Conservation (phyloP, 1,284 basidiomycete genomes). For the Lentinula novae-zelandiae region DNA sequence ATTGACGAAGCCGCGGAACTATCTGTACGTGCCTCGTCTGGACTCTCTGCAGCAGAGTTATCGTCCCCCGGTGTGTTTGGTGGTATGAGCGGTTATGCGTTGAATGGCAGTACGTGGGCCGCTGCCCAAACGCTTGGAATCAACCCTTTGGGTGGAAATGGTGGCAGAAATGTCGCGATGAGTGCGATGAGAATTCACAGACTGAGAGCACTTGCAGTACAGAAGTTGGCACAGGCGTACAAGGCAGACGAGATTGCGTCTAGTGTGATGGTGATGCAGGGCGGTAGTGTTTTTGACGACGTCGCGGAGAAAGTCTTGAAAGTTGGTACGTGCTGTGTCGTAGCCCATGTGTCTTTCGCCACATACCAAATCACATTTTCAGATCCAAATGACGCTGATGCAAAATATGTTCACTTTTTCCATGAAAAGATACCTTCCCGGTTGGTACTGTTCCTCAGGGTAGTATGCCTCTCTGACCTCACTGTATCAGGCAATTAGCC, state of each 20-base stretch:
- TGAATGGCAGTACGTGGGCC: constrained; percentile 48
- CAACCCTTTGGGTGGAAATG: constrained; percentile 45
- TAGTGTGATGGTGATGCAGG: constrained; percentile 88
- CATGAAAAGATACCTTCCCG: constrained; percentile 87
- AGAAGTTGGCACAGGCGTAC: constrained; percentile 79
- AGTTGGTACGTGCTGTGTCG: constrained; percentile 45
- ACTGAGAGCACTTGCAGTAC: constrained; percentile 71
- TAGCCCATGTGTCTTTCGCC: too few relatives aligned
- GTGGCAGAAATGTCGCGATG: constrained; percentile 74
- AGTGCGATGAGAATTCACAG: constrained; percentile 76
- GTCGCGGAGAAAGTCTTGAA: constrained; percentile 77
- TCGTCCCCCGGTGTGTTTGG: constrained; percentile 37
- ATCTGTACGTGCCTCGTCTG: constrained; percentile 76
- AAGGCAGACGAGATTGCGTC: constrained; percentile 81
- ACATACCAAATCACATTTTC: too few relatives aligned
- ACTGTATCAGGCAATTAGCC: constrained; percentile 60
- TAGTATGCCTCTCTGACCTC: constrained; percentile 5
- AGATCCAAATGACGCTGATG: constrained; percentile 75
- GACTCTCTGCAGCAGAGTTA: constrained; percentile 67
- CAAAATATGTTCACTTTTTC: constrained; percentile 84
- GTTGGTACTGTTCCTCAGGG: constrained; percentile 35
- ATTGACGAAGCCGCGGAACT: constrained; percentile 84
- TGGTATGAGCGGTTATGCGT: constrained; percentile 17
- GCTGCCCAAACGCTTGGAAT: constrained; percentile 58
- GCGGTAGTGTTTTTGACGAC: constrained; percentile 83